Conservation (phyloP, 805 yeast species). For the Monosporozyma servazzii region DNA sequence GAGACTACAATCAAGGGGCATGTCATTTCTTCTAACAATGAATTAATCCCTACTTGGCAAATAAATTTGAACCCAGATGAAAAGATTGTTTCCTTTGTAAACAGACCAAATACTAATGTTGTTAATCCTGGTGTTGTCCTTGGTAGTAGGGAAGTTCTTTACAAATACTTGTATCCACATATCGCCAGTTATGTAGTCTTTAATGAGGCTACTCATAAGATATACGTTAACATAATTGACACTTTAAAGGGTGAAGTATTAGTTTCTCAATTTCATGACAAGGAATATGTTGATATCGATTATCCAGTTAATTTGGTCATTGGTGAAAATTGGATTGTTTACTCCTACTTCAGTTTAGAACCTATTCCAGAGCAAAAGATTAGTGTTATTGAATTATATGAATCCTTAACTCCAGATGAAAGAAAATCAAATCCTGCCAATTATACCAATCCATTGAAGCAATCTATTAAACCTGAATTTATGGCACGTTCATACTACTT, state of each 20-base stretch:
- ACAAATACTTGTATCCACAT: constrained; percentile 77
- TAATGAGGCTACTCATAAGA: constrained; percentile 18
- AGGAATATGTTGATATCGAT: constrained; percentile 34
- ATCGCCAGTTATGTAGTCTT: constrained; percentile 43
- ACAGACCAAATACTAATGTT: constrained; percentile 34
- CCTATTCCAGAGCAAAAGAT: constrained; percentile 50
- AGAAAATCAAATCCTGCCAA: constrained; percentile 25
- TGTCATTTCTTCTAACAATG: constrained; percentile 15
- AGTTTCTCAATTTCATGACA: constrained; percentile 34
- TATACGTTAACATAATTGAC: constrained; percentile 53
- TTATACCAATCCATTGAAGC: constrained; percentile 12
- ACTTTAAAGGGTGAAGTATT: constrained; percentile 59
- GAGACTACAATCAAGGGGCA: constrained; percentile 17
- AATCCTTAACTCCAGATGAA: constrained; percentile 46
- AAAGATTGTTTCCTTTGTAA: constrained; percentile 33
- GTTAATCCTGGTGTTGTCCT: constrained; percentile 61
- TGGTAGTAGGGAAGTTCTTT: constrained; percentile 62
- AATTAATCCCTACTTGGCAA: constrained; percentile 33
- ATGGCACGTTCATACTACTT: constrained; percentile 47
- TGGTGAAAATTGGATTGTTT: constrained; percentile 80
- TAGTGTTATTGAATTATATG: constrained; percentile 71
- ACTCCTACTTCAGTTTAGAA: constrained; percentile 45
- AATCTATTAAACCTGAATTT: constrained; percentile 38
- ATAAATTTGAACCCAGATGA: constrained; percentile 25
- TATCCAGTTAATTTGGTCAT: constrained; percentile 42